Percentiles rank a stretch among this genome's conserved stretches.
These are phyloP conservation scores for Falciphora oryzae DNA, from an alignment of 2,329 filamentous ascomycete species.

Conservation along the genomic window DNA sequence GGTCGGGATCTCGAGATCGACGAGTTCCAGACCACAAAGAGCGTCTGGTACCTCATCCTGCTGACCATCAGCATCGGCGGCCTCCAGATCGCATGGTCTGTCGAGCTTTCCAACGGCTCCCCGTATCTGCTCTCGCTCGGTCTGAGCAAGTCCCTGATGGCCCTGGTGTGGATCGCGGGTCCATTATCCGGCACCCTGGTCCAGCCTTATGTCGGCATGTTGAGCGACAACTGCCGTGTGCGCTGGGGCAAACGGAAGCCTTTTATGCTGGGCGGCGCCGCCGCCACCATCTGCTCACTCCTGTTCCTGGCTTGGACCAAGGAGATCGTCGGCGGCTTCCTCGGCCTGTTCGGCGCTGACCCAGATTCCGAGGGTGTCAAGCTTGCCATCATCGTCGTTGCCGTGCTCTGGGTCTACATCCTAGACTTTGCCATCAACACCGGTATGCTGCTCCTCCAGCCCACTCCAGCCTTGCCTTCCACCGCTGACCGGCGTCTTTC, in stretches of 20 bases:
- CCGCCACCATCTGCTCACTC: slow-evolving; percentile 61
- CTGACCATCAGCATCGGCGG: slow-evolving; percentile 83
- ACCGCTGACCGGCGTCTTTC: not conserved
- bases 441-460: slow-evolving; percentile 38
- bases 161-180: slow-evolving; percentile 79
- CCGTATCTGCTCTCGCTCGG: slow-evolving; percentile 76
- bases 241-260: slow-evolving; percentile 75
- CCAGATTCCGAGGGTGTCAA: slow-evolving; percentile 59
- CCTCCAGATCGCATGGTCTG: slow-evolving; percentile 91
- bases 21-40: slow-evolving; percentile 63
- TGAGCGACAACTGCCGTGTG: slow-evolving; percentile 71
- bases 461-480: not conserved
- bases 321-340: slow-evolving; percentile 63
- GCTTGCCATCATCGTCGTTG: slow-evolving; percentile 64
- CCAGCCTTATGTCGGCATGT: slow-evolving; percentile 76
- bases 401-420: slow-evolving; percentile 81
- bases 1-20: slow-evolving; percentile 34
- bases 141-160: slow-evolving; percentile 76
- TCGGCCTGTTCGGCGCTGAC: slow-evolving; percentile 66
- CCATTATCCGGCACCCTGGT: slow-evolving; percentile 73
- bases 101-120: slow-evolving; percentile 89
- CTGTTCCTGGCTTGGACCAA: slow-evolving; percentile 68
- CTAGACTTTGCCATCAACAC: slow-evolving; percentile 95
- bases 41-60: slow-evolving; percentile 77
- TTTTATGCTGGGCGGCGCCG: slow-evolving; percentile 68